Conservation (phyloP, 345 rosid genomes). For the Stellera chamaejasme region DNA sequence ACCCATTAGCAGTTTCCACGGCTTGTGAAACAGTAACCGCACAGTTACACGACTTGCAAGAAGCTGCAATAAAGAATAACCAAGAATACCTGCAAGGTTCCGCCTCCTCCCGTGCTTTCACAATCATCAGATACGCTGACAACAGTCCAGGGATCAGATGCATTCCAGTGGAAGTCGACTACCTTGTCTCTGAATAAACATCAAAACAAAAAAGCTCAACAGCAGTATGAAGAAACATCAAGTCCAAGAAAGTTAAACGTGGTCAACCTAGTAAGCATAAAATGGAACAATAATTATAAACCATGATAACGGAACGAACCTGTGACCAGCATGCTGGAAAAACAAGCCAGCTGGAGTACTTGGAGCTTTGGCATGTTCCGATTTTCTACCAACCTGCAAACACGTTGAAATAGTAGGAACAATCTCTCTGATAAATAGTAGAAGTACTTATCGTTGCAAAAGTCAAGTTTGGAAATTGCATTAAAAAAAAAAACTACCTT, state of each 20-base stretch:
- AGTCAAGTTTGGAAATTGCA: neutral
- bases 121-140: slow-evolving; percentile 98
- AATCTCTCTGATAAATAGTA: too few relatives aligned
- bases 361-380: slow-evolving; percentile 28
- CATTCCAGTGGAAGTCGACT: slow-evolving; percentile 92
- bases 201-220: neutral
- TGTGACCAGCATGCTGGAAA: slow-evolving; percentile 74
- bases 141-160: slow-evolving; percentile 88
- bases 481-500: slow-evolving; percentile 33
- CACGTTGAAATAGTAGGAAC: neutral
- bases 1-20: too few relatives aligned
- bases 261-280: neutral
- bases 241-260: neutral
- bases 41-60: too few relatives aligned
- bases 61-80: neutral
- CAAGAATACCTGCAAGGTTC: slow-evolving; percentile 72
- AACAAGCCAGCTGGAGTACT: slow-evolving; percentile 48
- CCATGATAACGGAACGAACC: slow-evolving; percentile 19
- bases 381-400: slow-evolving; percentile 42
- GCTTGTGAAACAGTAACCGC: too few relatives aligned
- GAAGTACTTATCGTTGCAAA: neutral
- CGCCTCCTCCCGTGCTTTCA: slow-evolving; percentile 89
- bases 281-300: neutral
- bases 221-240: neutral
- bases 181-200: slow-evolving; percentile 69